Percentiles rank a stretch among this genome's conserved stretches.
These are phyloP conservation scores for Hygrophoropsis aurantiaca DNA, from an alignment of 768 basidiomycete species.

Conservation along the genomic window DNA sequence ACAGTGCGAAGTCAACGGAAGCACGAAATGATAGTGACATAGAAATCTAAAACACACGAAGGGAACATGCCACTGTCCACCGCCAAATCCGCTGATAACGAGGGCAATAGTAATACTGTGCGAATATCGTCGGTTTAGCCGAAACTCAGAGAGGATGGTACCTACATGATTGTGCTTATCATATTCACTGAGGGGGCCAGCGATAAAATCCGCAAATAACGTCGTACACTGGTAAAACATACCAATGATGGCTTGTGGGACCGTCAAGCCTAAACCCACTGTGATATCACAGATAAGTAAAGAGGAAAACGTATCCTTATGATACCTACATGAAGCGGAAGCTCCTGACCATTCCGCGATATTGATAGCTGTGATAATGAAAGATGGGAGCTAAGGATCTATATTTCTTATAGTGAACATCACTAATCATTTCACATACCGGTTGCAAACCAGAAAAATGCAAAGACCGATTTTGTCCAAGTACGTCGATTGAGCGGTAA, in stretches of 20 bases:
- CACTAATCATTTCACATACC: constrained; percentile 11
- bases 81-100: constrained; percentile 27
- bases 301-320: not conserved
- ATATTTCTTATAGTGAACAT: too few relatives aligned
- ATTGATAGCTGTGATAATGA: constrained; percentile 24
- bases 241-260: constrained; percentile 27
- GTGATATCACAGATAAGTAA: not conserved
- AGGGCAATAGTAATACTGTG: constrained; percentile 25
- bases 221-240: not conserved
- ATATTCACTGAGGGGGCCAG: not conserved
- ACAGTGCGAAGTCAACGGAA: too few relatives aligned
- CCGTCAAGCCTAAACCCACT: constrained; percentile 30
- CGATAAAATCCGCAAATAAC: too few relatives aligned
- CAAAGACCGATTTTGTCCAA: constrained; percentile 26
- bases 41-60: constrained; percentile 20
- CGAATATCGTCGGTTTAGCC: not conserved
- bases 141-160: not conserved
- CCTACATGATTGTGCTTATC: constrained; percentile 9
- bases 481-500: constrained; percentile 26
- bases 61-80: constrained; percentile 33
- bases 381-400: too few relatives aligned
- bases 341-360: constrained; percentile 34
- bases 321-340: constrained; percentile 23
- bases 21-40: not conserved
- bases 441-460: constrained; percentile 34